Evolutionary conservation across 345 rosid species (phyloP).

Genomic region (Hirschfeldia incana): DNA sequence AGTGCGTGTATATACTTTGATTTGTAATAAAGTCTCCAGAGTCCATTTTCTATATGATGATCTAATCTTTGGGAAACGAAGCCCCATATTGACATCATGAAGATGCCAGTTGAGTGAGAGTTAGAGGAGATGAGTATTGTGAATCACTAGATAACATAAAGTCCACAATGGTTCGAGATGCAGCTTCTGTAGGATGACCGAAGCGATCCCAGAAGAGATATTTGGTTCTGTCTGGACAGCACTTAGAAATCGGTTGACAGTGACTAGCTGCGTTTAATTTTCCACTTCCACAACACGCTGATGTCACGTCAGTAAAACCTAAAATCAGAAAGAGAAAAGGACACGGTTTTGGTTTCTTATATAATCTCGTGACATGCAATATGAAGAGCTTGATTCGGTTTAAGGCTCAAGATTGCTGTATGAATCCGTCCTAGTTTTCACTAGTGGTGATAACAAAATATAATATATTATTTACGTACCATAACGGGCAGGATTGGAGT

Average conservation of each 20-base stretch:
- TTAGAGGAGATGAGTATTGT: constrained; percentile 47
- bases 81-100: constrained; percentile 6
- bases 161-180: constrained; percentile 49
- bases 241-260: constrained; percentile 54
- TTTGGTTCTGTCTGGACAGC: constrained; percentile 63
- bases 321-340: constrained; percentile 11
- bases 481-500: constrained; percentile 41
- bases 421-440: neutral
- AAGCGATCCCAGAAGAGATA: constrained; percentile 77
- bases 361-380: constrained; percentile 1
- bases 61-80: neutral
- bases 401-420: neutral
- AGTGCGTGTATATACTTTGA: neutral
- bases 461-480: constrained; percentile 38
- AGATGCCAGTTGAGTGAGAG: constrained; percentile 50
- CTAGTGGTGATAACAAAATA: neutral
- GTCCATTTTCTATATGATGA: neutral
- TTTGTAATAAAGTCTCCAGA: neutral
- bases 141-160: constrained; percentile 46
- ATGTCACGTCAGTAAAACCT: constrained; percentile 61
- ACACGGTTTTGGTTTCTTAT: neutral
- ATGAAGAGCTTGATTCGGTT: neutral
- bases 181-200: constrained; percentile 69
- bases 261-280: constrained; percentile 49
- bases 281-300: constrained; percentile 85